Base-by-base conservation (phyloP, 805 yeast species). In the Dipodascus albidus region DNA sequence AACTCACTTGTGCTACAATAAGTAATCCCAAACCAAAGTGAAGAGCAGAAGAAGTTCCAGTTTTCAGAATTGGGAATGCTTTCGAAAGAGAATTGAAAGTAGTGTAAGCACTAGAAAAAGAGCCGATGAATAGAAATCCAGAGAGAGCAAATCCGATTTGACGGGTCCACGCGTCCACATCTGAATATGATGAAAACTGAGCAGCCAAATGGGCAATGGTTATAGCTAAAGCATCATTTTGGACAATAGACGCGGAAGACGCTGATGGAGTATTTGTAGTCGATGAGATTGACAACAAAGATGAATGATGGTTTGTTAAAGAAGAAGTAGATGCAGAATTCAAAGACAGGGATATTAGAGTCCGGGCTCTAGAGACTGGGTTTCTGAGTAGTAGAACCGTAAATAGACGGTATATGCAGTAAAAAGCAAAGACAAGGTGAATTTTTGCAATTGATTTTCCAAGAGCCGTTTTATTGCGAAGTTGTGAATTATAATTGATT, bases 391-490 rank as follows among this genome's bases (percentile, higher is more conserved):
- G 49, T 24, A 63, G 58, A 14, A 67, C 62, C 52, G 64, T 70
- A 50, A 63, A 42, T 14, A 72, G 62, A n/a, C 75, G 60, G 62
- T 72, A 72, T 9, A 72, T 59, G 54, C 76, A 72, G 62, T 72
- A 72, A 6, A 67, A 42, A 4, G 75, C 65, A 54, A 72, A 72
- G 6, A 63, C 54, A 3, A 60, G 56, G 55, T 66, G 69, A 9
- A 62, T 54, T 19, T 56, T 35, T 9, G 53, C 50, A 52, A 60
- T 56, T 14, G 68, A 19, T 33, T 60, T 53, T 14, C 76, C 76
- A 15, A 55, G 38, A 2, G 62, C 41, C 9, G 75, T 72, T 22
- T 55, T 51, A 2, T 56, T 56, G 31, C 53, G 56, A 24, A 50
- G 42, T 51, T 69, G 71, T 33, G 58, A 57, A 35, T 51, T 48